A percentile compares a stretch with the other conserved stretches of the same genome.
These are phyloP conservation scores for Daldinia childiae DNA, from an alignment of 495 filamentous ascomycete species.

Conservation along the genomic window DNA sequence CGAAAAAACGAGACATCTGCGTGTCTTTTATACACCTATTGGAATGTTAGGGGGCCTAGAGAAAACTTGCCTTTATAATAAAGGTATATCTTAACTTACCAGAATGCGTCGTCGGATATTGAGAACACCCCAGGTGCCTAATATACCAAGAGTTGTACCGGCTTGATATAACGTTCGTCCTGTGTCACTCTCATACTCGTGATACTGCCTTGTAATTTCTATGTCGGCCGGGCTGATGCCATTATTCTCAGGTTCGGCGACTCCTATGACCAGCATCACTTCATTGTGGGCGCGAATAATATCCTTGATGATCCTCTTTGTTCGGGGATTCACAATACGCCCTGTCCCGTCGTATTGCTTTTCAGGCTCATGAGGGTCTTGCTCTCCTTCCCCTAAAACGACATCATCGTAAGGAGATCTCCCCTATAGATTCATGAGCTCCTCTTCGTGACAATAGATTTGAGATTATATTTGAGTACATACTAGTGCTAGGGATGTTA, in stretches of 20 bases:
- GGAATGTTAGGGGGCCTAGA: constrained; percentile 27
- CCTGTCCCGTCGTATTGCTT: constrained; percentile 78
- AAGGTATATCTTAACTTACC: constrained; percentile 43
- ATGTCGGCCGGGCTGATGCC: constrained; percentile 38
- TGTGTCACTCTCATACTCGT: constrained; percentile 51
- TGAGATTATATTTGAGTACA: constrained; percentile 24
- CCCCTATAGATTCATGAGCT: constrained; percentile 58
- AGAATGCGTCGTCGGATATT: constrained; percentile 61
- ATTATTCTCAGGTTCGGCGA: constrained; percentile 58
- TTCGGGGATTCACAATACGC: constrained; percentile 70
- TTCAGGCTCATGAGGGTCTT: constrained; percentile 56
- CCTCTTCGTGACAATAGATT: background rate
- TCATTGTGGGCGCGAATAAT: constrained; percentile 66
- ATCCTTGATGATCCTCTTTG: constrained; percentile 59
- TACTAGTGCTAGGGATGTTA: constrained; percentile 62
- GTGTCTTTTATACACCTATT: constrained; percentile 57
- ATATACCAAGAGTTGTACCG: constrained; percentile 52
- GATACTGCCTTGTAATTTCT: constrained; percentile 44
- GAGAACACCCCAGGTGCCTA: constrained; percentile 62
- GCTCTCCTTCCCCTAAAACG: constrained; percentile 55
- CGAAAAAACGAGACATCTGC: constrained; percentile 51
- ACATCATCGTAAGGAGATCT: constrained; percentile 77
- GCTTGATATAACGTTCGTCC: constrained; percentile 51
- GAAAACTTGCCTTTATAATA: constrained; percentile 4
- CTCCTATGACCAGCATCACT: constrained; percentile 65